Conservation (phyloP, 371 early-diverging fungal species). For the Syncephalastrum monosporum region DNA sequence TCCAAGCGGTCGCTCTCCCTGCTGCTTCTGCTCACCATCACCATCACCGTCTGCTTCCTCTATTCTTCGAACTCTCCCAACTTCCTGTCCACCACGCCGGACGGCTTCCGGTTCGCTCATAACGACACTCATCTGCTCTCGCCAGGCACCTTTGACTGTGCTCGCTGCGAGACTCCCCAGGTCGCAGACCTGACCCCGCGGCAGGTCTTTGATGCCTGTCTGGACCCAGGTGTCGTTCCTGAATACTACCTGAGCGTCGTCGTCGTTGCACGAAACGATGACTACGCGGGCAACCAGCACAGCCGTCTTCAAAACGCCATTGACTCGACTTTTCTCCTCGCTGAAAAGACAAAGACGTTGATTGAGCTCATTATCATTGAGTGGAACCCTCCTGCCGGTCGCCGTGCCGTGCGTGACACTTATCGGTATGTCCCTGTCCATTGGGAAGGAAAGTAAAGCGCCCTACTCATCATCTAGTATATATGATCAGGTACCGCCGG, state of each 20-base stretch:
- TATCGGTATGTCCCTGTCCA: slow-evolving; percentile 23
- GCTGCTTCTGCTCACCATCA: slow-evolving; percentile 14
- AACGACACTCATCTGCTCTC: slow-evolving; percentile 28
- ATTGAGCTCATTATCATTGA: slow-evolving; percentile 44
- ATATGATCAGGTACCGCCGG: slow-evolving; percentile 29
- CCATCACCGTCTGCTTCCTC: slow-evolving; percentile 17
- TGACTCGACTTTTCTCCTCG: slow-evolving; percentile 39
- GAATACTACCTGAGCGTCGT: slow-evolving; percentile 29
- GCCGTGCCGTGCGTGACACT: slow-evolving; percentile 30
- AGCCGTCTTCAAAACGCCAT: slow-evolving; percentile 46
- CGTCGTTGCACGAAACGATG: slow-evolving; percentile 24
- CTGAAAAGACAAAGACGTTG: slow-evolving; percentile 32
- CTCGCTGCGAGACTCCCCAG: slow-evolving; percentile 17
- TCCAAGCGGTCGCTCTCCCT: slow-evolving; percentile 21
- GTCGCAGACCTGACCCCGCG: slow-evolving; percentile 8
- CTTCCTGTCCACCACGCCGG: slow-evolving; percentile 17
- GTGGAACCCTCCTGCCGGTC: slow-evolving; percentile 41
- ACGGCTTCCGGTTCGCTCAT: slow-evolving; percentile 16
- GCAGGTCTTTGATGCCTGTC: slow-evolving; percentile 27
- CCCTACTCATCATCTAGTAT: no score
- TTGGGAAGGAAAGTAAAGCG: no score
- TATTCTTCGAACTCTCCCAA: slow-evolving; percentile 21
- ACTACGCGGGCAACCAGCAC: slow-evolving; percentile 30
- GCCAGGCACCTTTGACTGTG: slow-evolving; percentile 21
- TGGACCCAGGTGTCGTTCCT: slow-evolving; percentile 24